Percentiles rank a stretch among this genome's conserved stretches.
Evolutionary conservation across 129 eudicot species (phyloP).

Genomic region (Heracleum sosnowskyi): DNA sequence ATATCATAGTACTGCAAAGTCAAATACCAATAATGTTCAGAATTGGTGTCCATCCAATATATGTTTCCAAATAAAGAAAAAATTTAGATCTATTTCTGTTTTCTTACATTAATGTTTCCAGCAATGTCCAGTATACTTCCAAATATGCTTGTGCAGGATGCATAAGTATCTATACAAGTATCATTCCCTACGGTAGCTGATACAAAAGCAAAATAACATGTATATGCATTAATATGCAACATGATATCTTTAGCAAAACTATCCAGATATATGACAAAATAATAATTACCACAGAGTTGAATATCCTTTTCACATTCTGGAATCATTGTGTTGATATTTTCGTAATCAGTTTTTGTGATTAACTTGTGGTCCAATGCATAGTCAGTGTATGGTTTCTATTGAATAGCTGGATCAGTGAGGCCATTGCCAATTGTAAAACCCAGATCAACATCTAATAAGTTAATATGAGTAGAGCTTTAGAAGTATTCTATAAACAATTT

Average conservation of each 20-base stretch:
- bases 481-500: background rate
- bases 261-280: background rate
- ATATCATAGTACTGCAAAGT: constrained; percentile 69
- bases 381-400: constrained; percentile 59
- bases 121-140: constrained; percentile 30
- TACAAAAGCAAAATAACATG: background rate
- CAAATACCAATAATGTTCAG: background rate
- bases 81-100: background rate
- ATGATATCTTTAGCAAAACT: too few relatives aligned
- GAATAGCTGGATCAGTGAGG: constrained; percentile 72
- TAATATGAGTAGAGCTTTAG: background rate
- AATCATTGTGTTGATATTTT: constrained; percentile 24
- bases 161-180: constrained; percentile 40
- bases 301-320: constrained; percentile 42
- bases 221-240: background rate
- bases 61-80: background rate
- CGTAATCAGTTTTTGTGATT: constrained; percentile 37
- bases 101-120: constrained; percentile 53
- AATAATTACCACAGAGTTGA: constrained; percentile 47
- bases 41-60: background rate
- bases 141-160: constrained; percentile 46
- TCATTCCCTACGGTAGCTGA: constrained; percentile 41
- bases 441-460: constrained; percentile 21
- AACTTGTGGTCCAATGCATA: constrained; percentile 51
- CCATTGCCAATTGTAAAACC: constrained; percentile 90